These are phyloP conservation scores for Sphagnum contortum DNA, from an alignment of 225 moss, liverwort and hornwort genomes.

Conservation along the genomic window DNA sequence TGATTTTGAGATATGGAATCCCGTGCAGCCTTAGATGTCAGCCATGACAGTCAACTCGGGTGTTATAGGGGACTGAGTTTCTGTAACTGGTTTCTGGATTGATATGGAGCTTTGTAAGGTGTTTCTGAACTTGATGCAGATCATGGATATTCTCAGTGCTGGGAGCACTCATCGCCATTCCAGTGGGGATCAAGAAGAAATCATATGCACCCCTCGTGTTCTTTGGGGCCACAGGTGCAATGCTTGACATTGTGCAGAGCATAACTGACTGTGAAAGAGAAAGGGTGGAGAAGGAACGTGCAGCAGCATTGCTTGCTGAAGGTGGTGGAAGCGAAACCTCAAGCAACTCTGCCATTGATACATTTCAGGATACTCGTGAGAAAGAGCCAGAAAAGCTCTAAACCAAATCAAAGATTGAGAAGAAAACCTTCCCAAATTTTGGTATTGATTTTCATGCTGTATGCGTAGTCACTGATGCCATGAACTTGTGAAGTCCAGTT, in stretches of 20 bases:
- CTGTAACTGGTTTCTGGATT: background rate
- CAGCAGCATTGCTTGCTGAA: background rate
- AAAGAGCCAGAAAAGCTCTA: too few species aligned
- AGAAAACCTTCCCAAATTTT: too few species aligned
- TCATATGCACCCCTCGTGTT: conserved; percentile 70
- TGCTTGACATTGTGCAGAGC: conserved; percentile 80
- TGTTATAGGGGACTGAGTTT: background rate
- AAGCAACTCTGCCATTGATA: too few species aligned
- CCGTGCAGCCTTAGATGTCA: too few species aligned
- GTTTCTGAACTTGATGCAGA: conserved; percentile 16
- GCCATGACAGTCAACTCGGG: too few species aligned
- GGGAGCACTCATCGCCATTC: conserved; percentile 65
- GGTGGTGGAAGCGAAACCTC: too few species aligned
- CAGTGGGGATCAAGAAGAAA: conserved; percentile 67
- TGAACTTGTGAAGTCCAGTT: too few species aligned
- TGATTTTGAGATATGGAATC: background rate
- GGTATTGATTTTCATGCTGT: too few species aligned
- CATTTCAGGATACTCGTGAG: too few species aligned
- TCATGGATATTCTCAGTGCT: conserved; percentile 79
- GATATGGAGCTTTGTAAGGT: background rate
- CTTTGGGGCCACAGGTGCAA: conserved; percentile 81
- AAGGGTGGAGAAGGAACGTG: conserved; percentile 44
- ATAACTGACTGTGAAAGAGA: conserved; percentile 72
- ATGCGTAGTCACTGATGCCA: too few species aligned
- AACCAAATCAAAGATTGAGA: too few species aligned